phyloP scores from a whole-genome alignment of 805 yeast genomes.

The Candida montana region DNA sequence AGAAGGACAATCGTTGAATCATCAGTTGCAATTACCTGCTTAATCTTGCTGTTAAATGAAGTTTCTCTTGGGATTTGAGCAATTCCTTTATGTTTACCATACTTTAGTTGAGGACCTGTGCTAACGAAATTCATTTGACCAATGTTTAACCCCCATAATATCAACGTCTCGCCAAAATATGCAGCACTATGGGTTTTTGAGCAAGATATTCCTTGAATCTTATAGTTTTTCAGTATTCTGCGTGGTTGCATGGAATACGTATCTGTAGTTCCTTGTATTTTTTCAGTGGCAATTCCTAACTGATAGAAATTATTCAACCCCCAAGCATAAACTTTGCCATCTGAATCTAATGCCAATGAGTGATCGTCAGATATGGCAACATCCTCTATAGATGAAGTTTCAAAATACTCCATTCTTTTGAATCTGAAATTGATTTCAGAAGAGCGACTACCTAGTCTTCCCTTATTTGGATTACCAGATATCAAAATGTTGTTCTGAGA shows the following conservation, averaged over 20 bases:
- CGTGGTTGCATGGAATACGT: slow-evolving; percentile 25
- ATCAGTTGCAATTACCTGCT: slow-evolving; percentile 59
- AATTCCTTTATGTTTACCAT: slow-evolving; percentile 31
- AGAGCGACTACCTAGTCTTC: slow-evolving; percentile 61
- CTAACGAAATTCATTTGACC: slow-evolving; percentile 71
- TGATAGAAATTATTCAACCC: slow-evolving; percentile 70
- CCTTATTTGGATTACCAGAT: slow-evolving; percentile 66
- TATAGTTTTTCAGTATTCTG: slow-evolving; percentile 26
- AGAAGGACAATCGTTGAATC: slow-evolving; percentile 63
- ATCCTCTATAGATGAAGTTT: slow-evolving; percentile 27
- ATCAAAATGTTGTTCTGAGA: slow-evolving; percentile 42
- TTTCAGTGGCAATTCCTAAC: slow-evolving; percentile 46
- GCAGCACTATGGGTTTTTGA: slow-evolving; percentile 69
- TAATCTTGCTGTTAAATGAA: slow-evolving; percentile 36
- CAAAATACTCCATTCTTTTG: slow-evolving; percentile 36
- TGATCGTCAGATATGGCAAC: slow-evolving; percentile 63
- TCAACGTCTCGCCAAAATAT: slow-evolving; percentile 40
- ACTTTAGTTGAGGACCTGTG: slow-evolving; percentile 26
- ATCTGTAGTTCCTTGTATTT: slow-evolving; percentile 21
- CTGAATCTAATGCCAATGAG: slow-evolving; percentile 48
- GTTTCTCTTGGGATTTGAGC: slow-evolving; percentile 37
- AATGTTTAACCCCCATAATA: slow-evolving; percentile 71
- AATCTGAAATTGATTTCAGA: slow-evolving; percentile 39
- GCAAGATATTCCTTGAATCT: slow-evolving; percentile 34
- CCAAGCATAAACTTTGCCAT: slow-evolving; percentile 66